phyloP scores from a whole-genome alignment of 2,329 filamentous ascomycete species.

The Colletotrichum magnum region DNA sequence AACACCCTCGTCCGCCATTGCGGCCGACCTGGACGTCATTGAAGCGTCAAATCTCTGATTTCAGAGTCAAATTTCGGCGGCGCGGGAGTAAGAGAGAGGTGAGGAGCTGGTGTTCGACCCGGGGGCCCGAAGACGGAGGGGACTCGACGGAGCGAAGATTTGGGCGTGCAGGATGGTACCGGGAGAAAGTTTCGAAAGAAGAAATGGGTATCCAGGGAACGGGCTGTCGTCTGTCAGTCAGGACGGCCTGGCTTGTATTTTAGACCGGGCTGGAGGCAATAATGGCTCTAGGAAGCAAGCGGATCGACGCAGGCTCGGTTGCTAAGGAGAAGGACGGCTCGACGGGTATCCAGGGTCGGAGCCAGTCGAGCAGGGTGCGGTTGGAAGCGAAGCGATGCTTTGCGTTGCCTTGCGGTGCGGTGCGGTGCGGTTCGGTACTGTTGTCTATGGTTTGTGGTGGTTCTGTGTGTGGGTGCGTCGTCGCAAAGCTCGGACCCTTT shows the following conservation, averaged over 20 bases:
- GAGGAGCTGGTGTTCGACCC: conserved; percentile 36
- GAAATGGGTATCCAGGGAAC: conserved; percentile 40
- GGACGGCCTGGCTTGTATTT: conserved; percentile 40
- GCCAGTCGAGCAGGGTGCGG: conserved; percentile 3
- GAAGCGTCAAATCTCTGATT: conserved; percentile 20
- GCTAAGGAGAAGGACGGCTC: conserved; percentile 34
- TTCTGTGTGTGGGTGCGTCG: conserved; percentile 33
- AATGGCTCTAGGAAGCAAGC: conserved; percentile 36
- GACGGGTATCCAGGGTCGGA: conserved; percentile 30
- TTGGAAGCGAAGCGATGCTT: too few species aligned
- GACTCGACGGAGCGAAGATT: conserved; percentile 16
- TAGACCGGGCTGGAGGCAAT: conserved; percentile 30
- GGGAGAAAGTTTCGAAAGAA: conserved; percentile 38
- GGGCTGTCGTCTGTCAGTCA: conserved; percentile 39
- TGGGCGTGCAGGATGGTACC: conserved; percentile 29
- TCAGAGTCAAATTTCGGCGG: conserved; percentile 15
- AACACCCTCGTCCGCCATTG: conserved; percentile 75
- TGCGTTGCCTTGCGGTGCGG: conserved; percentile 17
- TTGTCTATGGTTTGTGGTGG: conserved; percentile 35
- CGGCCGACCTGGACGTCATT: conserved; percentile 40
- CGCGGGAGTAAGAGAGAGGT: conserved; percentile 30
- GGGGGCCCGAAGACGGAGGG: conserved; percentile 38
- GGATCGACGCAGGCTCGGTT: conserved; percentile 29
- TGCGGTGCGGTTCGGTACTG: conserved; percentile 44
- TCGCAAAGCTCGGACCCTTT: conserved; percentile 53